Conservation (phyloP, 1,284 basidiomycete genomes). For the Sporisorium graminicola region DNA sequence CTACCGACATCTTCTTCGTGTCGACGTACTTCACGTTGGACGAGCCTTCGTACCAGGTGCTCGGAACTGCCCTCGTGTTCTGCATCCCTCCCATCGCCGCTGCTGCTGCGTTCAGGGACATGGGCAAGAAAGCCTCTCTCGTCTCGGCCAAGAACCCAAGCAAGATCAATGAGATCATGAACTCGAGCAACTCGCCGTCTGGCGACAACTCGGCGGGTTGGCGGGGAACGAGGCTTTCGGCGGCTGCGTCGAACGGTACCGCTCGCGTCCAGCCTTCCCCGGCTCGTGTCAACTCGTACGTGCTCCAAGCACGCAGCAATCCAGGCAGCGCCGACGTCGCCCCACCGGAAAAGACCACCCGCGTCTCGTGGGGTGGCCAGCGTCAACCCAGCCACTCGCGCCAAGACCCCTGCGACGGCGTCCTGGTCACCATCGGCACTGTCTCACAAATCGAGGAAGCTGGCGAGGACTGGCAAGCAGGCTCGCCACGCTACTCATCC, state of each 20-base stretch:
- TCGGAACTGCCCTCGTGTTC: conserved; percentile 29
- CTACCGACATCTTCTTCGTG: conserved; percentile 41
- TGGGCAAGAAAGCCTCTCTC: conserved; percentile 38
- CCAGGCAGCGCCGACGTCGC: neutral
- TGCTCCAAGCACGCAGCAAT: conserved; percentile 23
- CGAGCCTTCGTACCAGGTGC: conserved; percentile 30
- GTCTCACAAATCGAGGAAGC: conserved; percentile 29
- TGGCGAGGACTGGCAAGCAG: conserved; percentile 22
- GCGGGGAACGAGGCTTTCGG: neutral
- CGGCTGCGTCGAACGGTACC: neutral
- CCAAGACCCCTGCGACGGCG: conserved; percentile 15
- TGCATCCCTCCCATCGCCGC: conserved; percentile 44
- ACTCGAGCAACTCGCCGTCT: conserved; percentile 24
- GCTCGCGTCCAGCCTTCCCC: neutral
- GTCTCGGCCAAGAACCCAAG: conserved; percentile 9
- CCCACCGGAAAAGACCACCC: conserved; percentile 9
- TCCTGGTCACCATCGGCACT: conserved; percentile 42
- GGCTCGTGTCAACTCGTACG: conserved; percentile 21
- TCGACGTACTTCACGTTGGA: conserved; percentile 29
- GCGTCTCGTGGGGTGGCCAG: conserved; percentile 21
- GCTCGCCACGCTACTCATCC: conserved; percentile 43
- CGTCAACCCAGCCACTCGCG: conserved; percentile 10
- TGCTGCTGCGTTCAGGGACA: conserved; percentile 39
- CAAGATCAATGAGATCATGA: conserved; percentile 45
- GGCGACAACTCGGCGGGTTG: conserved; percentile 9